phyloP scores from a whole-genome alignment of 2,329 filamentous ascomycete species.

The Hymenoscyphus occultus region DNA sequence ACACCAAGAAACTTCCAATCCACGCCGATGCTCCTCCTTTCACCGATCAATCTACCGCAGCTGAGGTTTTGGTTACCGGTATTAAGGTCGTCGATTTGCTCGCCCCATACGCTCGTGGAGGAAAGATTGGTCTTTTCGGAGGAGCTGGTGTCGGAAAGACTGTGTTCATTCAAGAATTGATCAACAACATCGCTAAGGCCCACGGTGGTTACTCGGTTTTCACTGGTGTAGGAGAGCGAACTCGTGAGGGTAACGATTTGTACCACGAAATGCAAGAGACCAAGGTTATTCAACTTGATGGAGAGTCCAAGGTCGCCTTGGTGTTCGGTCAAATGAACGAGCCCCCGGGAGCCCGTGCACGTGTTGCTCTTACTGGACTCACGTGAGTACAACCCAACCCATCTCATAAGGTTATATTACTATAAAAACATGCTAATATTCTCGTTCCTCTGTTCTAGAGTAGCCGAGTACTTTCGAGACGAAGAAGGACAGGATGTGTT shows the following conservation, averaged over 20 bases:
- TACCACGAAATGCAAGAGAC: conserved; percentile 99
- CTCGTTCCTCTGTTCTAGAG: conserved; percentile 41
- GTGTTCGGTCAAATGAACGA: conserved; percentile 99
- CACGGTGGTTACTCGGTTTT: conserved; percentile 99
- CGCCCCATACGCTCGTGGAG: conserved; percentile 99
- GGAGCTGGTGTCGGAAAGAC: conserved; percentile 99
- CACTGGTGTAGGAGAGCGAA: conserved; percentile 99
- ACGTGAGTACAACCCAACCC: not conserved
- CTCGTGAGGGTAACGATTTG: conserved; percentile 99
- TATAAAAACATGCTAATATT: not conserved
- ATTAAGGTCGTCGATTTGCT: conserved; percentile 99
- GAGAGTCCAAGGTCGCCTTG: conserved; percentile 98
- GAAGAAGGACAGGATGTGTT: conserved; percentile 87
- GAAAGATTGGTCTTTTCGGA: conserved; percentile 99
- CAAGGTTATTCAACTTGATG: conserved; percentile 97
- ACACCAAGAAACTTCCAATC: conserved; percentile 81
- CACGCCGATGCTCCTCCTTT: conserved; percentile 93
- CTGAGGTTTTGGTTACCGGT: conserved; percentile 96
- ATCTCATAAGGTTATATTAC: not conserved
- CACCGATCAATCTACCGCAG: conserved; percentile 91
- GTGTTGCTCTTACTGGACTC: conserved; percentile 90
- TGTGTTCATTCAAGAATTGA: conserved; percentile 99
- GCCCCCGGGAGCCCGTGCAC: conserved; percentile 97
- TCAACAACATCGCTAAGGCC: conserved; percentile 99
- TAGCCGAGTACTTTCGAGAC: conserved; percentile 81